A percentile compares a stretch with the other conserved stretches of the same genome.
These are phyloP conservation scores for Kodamaea fungicola DNA, from an alignment of 1,139 yeast species.

Conservation along the genomic window DNA sequence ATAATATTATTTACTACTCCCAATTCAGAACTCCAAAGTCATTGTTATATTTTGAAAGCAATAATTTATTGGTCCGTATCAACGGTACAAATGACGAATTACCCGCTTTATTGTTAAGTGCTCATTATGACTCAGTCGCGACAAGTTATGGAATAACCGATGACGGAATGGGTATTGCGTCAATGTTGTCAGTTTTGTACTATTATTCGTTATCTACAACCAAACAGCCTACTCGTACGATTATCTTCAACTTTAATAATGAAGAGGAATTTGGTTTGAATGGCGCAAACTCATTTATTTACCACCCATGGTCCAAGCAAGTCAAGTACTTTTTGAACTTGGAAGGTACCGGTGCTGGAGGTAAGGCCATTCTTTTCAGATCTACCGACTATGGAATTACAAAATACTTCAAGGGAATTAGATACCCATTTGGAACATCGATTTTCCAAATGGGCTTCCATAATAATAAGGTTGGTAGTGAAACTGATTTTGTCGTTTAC, in stretches of 20 bases:
- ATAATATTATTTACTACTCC: conserved; percentile 36
- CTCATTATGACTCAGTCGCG: conserved; percentile 90
- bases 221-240: conserved; percentile 62
- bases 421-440: conserved; percentile 76
- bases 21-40: conserved; percentile 33
- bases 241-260: conserved; percentile 82
- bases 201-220: conserved; percentile 37
- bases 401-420: conserved; percentile 43
- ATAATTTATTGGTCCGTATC: conserved; percentile 69
- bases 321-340: conserved; percentile 71
- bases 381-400: conserved; percentile 72
- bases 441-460: conserved; percentile 81
- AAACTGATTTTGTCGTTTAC: conserved; percentile 82
- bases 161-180: conserved; percentile 90
- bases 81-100: conserved; percentile 56
- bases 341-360: conserved; percentile 97
- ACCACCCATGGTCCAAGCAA: conserved; percentile 69
- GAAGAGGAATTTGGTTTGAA: conserved; percentile 86
- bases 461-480: conserved; percentile 67
- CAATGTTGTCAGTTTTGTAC: conserved; percentile 68
- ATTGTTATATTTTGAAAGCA: conserved; percentile 71
- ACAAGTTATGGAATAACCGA: conserved; percentile 87
- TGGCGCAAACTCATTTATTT: conserved; percentile 75
- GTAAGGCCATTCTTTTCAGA: conserved; percentile 78
- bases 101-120: conserved; percentile 71